Evolutionary conservation across 148 eudicot species (phyloP), one percentile per base, ranked within the genome.

Genomic region (Linanthus parryae): DNA sequence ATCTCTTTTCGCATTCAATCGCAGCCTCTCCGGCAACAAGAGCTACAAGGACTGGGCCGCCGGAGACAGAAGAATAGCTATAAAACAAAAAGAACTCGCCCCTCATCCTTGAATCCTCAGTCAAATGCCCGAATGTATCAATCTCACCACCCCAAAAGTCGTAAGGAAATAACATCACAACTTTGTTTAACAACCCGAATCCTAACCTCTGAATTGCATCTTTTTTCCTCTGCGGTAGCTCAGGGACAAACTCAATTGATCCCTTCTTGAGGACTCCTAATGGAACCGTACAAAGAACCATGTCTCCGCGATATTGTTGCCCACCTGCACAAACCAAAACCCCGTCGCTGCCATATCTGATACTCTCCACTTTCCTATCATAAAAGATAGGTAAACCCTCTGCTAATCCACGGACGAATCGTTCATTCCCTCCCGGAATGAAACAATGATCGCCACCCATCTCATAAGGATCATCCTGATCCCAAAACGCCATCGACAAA

Each of bases 361-460:
- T 61, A 23, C 78, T 69, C 31, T 84, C 71, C 41, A 84, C 95
- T 2, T 61, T 63, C 19, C 74, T 70, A 13, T 77, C 62, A 56
- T 88, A 87, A 19, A 84, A 76, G 8, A 92, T 82, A 0, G 96
- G 91, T 59, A 88, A 69, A 64, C 80, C 87, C 75, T 92, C 91
- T 0, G 90, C 96, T 19, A 92, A 62, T 1, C 96, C 96, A 21
- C 91, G 55, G 29, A 84, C 67, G 22, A 92, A 73, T 78, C 91
- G 75, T 70, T 84, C 96, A 46, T 92, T 92, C 9, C 99, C 99
- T 23, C 99, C 99, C 0, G 96, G 94, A 33, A 92, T 81, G 46
- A 92, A 92, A 56, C 99, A 92, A 62, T 92, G 96, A 72, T 92
- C 99, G 18, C 99, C 99, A 4, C 96, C 96, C 96, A 92, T 84